phyloP scores from a whole-genome alignment of 176 grass and related monocot species.

The Musa itinerans region DNA sequence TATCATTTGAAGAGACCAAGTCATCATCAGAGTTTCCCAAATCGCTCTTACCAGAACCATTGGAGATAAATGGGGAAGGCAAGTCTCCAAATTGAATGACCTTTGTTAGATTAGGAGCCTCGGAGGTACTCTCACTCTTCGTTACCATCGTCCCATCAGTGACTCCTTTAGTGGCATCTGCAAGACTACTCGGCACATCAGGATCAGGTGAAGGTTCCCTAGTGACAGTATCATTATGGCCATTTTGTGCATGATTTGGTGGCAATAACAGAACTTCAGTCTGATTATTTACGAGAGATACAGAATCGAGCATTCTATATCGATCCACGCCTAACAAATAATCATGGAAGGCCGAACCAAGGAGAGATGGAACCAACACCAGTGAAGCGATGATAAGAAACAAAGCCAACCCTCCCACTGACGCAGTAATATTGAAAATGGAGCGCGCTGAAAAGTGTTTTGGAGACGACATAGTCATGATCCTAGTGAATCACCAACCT shows the following conservation, averaged over 20 bases:
- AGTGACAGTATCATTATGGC: constrained; percentile 7
- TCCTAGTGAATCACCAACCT: neutral
- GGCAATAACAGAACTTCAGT: constrained; percentile 1
- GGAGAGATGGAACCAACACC: constrained; percentile 32
- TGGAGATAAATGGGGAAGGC: neutral
- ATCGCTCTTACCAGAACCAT: neutral
- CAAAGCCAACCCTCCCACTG: constrained; percentile 38
- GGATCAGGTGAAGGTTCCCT: constrained; percentile 1
- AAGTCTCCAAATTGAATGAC: neutral
- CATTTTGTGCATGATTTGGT: constrained; percentile 4
- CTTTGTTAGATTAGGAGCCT: neutral
- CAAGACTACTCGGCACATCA: neutral
- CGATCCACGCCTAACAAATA: constrained; percentile 26
- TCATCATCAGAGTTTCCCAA: neutral
- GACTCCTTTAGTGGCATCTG: neutral
- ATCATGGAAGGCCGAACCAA: constrained; percentile 29
- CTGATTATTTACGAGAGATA: constrained; percentile 9
- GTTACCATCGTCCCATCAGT: neutral
- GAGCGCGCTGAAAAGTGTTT: constrained; percentile 32
- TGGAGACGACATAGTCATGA: constrained; percentile 17
- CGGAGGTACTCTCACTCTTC: neutral
- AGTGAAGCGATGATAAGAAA: constrained; percentile 52
- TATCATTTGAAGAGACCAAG: neutral
- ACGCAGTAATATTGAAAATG: constrained; percentile 34
- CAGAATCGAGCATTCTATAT: constrained; percentile 5